These are phyloP conservation scores for Euphorbia lathyris DNA, from an alignment of 345 rosid genomes.

Conservation along the genomic window DNA sequence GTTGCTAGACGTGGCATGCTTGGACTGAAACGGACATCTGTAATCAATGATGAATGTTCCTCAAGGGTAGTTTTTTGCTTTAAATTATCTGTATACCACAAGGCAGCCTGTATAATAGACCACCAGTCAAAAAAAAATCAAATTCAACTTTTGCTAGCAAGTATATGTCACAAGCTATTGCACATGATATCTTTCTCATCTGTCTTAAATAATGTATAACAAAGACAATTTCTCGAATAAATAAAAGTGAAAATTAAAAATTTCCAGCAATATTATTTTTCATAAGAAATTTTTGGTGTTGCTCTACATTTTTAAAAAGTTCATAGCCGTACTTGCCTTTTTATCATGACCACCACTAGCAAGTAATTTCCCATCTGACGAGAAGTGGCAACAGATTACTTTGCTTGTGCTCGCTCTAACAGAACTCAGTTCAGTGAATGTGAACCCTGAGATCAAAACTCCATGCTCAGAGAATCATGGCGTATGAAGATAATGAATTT, in stretches of 20 bases:
- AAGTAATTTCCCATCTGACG: slow-evolving; percentile 92
- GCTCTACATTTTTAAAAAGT: background rate
- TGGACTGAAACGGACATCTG: slow-evolving; percentile 95
- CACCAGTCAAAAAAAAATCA: slow-evolving; percentile 9
- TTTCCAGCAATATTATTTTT: background rate
- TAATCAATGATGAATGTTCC: slow-evolving; percentile 74
- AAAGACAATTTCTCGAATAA: background rate
- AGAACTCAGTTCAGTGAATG: slow-evolving; percentile 65
- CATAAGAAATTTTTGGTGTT: background rate
- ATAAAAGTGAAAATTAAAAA: background rate
- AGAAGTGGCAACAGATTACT: slow-evolving; percentile 86
- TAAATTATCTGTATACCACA: slow-evolving; percentile 76
- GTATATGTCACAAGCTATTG: background rate
- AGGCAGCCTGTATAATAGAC: slow-evolving; percentile 59
- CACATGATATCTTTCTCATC: background rate
- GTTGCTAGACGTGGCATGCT: slow-evolving; percentile 89
- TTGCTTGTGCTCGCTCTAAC: slow-evolving; percentile 78
- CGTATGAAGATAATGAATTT: slow-evolving; percentile 12
- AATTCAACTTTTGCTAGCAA: background rate
- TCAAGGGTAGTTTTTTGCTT: slow-evolving; percentile 72
- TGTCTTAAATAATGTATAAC: background rate
- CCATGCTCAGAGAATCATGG: slow-evolving; percentile 16
- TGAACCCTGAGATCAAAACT: slow-evolving; percentile 49
- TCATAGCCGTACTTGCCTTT: slow-evolving; percentile 46
- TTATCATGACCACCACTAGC: slow-evolving; percentile 99